Conservation (phyloP, 352 stramenopile genomes). For the Pythium phragmiticola region DNA sequence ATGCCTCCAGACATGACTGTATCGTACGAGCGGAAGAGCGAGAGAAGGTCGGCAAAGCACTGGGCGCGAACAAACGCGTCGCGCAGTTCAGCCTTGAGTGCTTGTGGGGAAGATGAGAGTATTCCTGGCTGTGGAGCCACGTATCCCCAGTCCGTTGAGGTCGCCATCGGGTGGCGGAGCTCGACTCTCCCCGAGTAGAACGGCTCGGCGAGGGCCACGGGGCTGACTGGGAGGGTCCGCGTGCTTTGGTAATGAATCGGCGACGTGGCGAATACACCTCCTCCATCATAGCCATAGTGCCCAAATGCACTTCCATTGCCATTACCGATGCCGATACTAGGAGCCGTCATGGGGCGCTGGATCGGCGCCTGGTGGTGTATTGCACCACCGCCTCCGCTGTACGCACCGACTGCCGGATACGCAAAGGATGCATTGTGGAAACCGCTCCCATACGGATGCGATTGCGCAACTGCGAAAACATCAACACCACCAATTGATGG, state of each 20-base stretch:
- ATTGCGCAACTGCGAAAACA: constrained; percentile 10
- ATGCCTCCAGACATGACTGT: constrained; percentile 34
- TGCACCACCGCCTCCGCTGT: not conserved
- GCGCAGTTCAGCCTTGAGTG: constrained; percentile 43
- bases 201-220: constrained; percentile 10
- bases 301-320: not conserved
- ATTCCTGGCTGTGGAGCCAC: not conserved
- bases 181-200: constrained; percentile 1
- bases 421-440: constrained; percentile 9
- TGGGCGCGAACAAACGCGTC: constrained; percentile 49
- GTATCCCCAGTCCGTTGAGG: constrained; percentile 19
- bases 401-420: constrained; percentile 10
- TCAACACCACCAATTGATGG: constrained; percentile 13
- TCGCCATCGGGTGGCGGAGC: constrained; percentile 1
- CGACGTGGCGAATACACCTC: constrained; percentile 27
- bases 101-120: not conserved
- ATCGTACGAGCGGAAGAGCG: constrained; percentile 60
- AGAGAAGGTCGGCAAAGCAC: constrained; percentile 40
- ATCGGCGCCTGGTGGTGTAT: constrained; percentile 11
- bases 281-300: constrained; percentile 14
- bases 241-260: constrained; percentile 25
- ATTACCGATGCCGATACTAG: constrained; percentile 11
- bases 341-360: constrained; percentile 31
- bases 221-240: constrained; percentile 20
- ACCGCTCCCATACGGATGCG: not conserved